These are phyloP conservation scores for Trypanosoma grayi DNA, from an alignment of 208 protist species.

Conservation along the genomic window DNA sequence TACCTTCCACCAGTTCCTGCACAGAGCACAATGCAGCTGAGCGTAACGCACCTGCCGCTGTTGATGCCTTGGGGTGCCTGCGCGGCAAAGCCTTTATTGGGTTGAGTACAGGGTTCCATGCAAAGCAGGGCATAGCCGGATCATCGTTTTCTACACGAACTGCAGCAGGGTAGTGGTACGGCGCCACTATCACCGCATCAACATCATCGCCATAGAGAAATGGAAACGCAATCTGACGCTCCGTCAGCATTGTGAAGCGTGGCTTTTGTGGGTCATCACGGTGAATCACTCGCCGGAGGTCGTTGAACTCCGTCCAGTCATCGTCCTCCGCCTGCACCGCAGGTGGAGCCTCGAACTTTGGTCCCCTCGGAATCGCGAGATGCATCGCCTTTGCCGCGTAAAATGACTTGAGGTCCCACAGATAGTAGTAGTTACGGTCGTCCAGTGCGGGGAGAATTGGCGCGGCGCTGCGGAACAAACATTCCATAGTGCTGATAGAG, in stretches of 20 bases:
- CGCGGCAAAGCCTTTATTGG: conserved; percentile 91
- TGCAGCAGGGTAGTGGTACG: conserved; percentile 94
- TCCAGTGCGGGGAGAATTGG: conserved; percentile 97
- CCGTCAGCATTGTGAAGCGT: conserved; percentile 97
- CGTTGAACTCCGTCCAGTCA: conserved; percentile 99
- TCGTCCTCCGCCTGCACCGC: conserved; percentile 89
- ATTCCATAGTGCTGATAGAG: conserved; percentile 77
- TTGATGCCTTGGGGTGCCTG: conserved; percentile 42
- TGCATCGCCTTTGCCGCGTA: conserved; percentile 99
- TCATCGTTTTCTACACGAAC: conserved; percentile 95
- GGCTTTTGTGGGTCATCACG: conserved; percentile 92
- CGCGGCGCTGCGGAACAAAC: conserved; percentile 94
- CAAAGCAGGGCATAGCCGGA: conserved; percentile 98
- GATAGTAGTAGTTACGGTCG: conserved; percentile 99
- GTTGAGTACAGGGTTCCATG: conserved; percentile 98
- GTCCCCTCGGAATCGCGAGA: conserved; percentile 99
- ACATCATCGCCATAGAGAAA: conserved; percentile 99
- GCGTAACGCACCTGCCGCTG: conserved; percentile 20
- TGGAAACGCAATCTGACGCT: conserved; percentile 99
- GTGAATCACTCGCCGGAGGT: conserved; percentile 99
- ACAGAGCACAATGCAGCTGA: conserved; percentile 39
- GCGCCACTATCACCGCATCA: conserved; percentile 87
- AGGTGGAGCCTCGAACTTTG: conserved; percentile 94
- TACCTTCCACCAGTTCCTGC: conserved; percentile 16
- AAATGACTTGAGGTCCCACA: conserved; percentile 99